Percentiles rank a stretch among this genome's conserved stretches.
Conservation (phyloP, 1,139 yeast species). For the Nematodospora anomalae region DNA sequence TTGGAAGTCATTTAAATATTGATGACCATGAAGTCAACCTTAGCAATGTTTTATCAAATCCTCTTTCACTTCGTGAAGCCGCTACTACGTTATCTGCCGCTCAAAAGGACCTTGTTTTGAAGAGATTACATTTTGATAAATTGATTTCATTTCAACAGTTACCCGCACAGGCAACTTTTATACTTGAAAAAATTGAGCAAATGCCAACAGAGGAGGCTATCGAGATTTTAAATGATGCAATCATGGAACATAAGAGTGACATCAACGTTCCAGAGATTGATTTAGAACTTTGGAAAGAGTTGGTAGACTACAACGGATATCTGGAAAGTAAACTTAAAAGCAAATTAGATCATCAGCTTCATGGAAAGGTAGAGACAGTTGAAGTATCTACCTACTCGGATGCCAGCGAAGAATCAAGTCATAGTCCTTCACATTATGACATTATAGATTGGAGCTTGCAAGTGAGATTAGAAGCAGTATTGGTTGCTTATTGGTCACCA, state of each 20-base stretch:
- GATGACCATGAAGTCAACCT: slow-evolving; percentile 20
- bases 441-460: slow-evolving; percentile 28
- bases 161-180: slow-evolving; percentile 27
- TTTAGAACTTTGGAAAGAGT: slow-evolving; percentile 7
- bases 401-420: neutral
- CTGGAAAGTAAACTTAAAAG: neutral
- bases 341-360: neutral
- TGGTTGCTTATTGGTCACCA: slow-evolving; percentile 56
- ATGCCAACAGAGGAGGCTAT: slow-evolving; percentile 23
- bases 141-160: slow-evolving; percentile 26
- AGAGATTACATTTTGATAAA: slow-evolving; percentile 27
- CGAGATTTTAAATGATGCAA: slow-evolving; percentile 18
- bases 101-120: slow-evolving; percentile 29
- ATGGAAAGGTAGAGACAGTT: neutral
- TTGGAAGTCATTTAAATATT: slow-evolving; percentile 6
- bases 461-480: slow-evolving; percentile 41
- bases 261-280: slow-evolving; percentile 17
- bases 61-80: slow-evolving; percentile 25
- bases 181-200: slow-evolving; percentile 29
- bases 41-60: slow-evolving; percentile 17
- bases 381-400: neutral
- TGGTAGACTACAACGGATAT: slow-evolving; percentile 4
- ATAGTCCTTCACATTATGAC: neutral
- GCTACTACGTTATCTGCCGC: slow-evolving; percentile 23
- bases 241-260: slow-evolving; percentile 21